Evolutionary conservation across 2,329 filamentous ascomycete genomes (phyloP).

Genomic region (Claviceps sp.): DNA sequence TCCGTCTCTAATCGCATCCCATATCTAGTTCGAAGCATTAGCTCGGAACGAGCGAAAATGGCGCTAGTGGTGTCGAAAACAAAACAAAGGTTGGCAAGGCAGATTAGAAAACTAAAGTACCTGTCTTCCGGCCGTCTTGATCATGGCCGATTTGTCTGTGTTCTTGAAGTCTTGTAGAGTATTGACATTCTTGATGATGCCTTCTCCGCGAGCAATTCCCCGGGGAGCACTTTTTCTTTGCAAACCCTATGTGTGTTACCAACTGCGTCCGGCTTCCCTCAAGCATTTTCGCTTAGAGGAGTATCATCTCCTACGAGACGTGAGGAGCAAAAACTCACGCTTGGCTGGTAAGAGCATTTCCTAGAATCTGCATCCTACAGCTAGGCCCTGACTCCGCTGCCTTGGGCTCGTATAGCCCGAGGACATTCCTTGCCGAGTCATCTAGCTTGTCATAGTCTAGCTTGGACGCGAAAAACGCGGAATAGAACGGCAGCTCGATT

Average conservation of each 20-base stretch:
- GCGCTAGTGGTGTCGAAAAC: background rate
- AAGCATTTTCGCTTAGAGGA: too few relatives aligned
- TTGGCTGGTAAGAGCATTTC: slow-evolving; percentile 70
- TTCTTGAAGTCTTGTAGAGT: slow-evolving; percentile 88
- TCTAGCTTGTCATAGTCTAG: slow-evolving; percentile 96
- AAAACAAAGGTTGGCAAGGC: background rate
- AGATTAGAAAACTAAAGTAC: slow-evolving; percentile 28
- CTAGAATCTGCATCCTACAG: slow-evolving; percentile 81
- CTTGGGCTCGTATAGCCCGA: slow-evolving; percentile 81
- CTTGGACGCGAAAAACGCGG: slow-evolving; percentile 80
- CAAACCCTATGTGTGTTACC: background rate
- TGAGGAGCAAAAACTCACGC: slow-evolving; percentile 43
- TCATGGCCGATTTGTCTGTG: slow-evolving; percentile 63
- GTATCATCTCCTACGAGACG: background rate
- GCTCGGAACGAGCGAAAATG: background rate
- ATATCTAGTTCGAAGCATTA: slow-evolving; percentile 46
- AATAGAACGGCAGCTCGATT: slow-evolving; percentile 92
- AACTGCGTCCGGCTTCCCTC: too few relatives aligned
- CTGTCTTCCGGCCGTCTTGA: slow-evolving; percentile 66
- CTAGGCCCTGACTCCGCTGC: slow-evolving; percentile 60
- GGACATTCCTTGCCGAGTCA: slow-evolving; percentile 74
- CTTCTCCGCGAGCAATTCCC: slow-evolving; percentile 70
- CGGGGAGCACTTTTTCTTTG: slow-evolving; percentile 50
- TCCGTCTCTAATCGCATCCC: slow-evolving; percentile 94
- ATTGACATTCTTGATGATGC: slow-evolving; percentile 91